Evolutionary conservation across 139 green algal species (phyloP).

Genomic region (Chlamydomonas asymmetrica): DNA sequence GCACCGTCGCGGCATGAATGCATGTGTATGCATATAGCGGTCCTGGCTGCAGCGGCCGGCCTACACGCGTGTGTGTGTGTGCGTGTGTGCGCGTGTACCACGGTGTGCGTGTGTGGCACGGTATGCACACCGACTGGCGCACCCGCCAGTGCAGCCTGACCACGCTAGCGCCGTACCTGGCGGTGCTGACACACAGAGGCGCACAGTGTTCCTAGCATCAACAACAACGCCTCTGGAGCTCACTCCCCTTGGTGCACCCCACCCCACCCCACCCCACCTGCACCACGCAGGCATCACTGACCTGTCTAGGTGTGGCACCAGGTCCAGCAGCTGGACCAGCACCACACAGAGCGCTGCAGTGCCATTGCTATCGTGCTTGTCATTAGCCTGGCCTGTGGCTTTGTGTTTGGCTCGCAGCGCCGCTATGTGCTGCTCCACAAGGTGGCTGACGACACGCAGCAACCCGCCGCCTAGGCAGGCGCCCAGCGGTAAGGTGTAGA

Average conservation of each 20-base stretch:
- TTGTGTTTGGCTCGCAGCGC: too few relatives aligned
- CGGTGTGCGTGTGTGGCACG: not conserved
- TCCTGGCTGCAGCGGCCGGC: not conserved
- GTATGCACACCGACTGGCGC: not conserved
- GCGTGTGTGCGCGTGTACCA: not conserved
- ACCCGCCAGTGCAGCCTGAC: not conserved
- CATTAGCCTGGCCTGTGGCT: not conserved
- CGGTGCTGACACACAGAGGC: not conserved
- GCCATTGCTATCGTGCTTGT: conserved; percentile 9
- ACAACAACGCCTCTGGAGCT: not conserved
- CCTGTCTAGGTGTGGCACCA: conserved; percentile 55
- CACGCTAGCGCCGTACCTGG: not conserved
- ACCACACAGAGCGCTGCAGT: conserved; percentile 28
- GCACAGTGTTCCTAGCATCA: not conserved
- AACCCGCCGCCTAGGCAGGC: conserved; percentile 22
- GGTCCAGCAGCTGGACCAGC: conserved; percentile 39
- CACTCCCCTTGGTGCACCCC: too few relatives aligned
- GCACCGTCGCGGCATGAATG: too few relatives aligned
- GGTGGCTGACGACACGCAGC: conserved; percentile 15
- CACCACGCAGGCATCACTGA: not conserved
- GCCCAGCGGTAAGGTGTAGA: conserved; percentile 16
- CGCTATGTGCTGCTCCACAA: conserved; percentile 25
- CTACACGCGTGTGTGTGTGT: not conserved
- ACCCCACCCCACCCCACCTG: not conserved
- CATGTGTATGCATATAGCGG: not conserved